phyloP scores from a whole-genome alignment of 108 stramenopile genomes.

The Cyclostephanos tholiformis region DNA sequence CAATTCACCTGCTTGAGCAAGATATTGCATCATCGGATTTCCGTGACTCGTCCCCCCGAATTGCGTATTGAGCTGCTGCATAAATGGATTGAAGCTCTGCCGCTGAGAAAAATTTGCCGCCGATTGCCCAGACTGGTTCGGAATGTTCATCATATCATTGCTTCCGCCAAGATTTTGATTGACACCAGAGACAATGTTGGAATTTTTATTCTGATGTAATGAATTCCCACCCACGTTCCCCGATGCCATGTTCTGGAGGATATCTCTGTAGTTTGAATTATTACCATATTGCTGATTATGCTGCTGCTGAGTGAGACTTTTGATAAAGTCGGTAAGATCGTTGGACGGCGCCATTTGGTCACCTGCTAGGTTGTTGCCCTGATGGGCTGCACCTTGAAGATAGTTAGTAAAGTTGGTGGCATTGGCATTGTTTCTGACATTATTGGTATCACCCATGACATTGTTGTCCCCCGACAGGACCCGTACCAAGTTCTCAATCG shows the following conservation, averaged over 20 bases:
- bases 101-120: conserved; percentile 15
- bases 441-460: background rate
- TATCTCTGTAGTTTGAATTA: conserved; percentile 7
- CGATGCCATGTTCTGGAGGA: conserved; percentile 32
- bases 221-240: conserved; percentile 11
- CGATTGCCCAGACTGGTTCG: conserved; percentile 20
- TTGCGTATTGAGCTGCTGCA: conserved; percentile 31
- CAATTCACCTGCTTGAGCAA: conserved; percentile 23
- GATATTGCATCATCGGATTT: conserved; percentile 42
- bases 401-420: conserved; percentile 55
- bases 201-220: conserved; percentile 24
- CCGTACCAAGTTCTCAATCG: conserved; percentile 15
- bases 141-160: conserved; percentile 17
- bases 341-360: conserved; percentile 9
- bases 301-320: conserved; percentile 17
- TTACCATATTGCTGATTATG: conserved; percentile 14
- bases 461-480: conserved; percentile 13
- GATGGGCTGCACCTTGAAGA: conserved; percentile 54
- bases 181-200: background rate
- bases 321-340: conserved; percentile 14
- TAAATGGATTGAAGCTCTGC: conserved; percentile 30
- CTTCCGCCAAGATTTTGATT: conserved; percentile 16
- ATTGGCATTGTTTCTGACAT: conserved; percentile 37
- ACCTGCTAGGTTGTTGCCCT: background rate
- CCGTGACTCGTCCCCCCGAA: conserved; percentile 15